Percentiles rank a stretch among this genome's conserved stretches.
Conservation (phyloP, 78 protist species). For the Dictyostelium capitatum region DNA sequence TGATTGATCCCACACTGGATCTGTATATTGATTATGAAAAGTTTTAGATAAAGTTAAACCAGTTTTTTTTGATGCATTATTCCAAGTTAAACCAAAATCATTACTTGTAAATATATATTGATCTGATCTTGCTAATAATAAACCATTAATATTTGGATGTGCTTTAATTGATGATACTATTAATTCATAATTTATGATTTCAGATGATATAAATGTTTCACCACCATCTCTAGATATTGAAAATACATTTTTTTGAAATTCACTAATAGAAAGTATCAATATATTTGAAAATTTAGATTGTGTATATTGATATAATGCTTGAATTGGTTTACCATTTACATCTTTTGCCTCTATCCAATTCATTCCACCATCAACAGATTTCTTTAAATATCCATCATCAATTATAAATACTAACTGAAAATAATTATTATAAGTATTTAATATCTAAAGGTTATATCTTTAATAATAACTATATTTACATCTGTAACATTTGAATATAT, state of each 20-base stretch:
- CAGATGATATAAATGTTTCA: neutral
- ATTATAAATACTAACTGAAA: neutral
- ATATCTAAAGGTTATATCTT: too few species aligned
- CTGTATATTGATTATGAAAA: neutral
- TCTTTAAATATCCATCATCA: neutral
- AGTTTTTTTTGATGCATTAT: neutral
- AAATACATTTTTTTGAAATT: neutral
- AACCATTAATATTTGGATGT: neutral
- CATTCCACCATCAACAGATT: neutral
- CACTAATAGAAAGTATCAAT: neutral
- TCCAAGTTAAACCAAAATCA: conserved; percentile 75
- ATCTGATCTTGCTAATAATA: neutral
- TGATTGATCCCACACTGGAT: conserved; percentile 11
- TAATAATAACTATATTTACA: too few species aligned
- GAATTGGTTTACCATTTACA: neutral
- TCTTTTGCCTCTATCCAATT: neutral
- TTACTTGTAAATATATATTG: neutral
- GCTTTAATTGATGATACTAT: neutral
- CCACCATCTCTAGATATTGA: conserved; percentile 33
- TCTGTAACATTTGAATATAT: neutral
- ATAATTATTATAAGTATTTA: too few species aligned
- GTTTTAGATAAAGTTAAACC: neutral
- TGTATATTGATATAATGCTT: neutral
- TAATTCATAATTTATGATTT: neutral
- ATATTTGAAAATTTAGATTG: neutral